A percentile compares a stretch with the other conserved stretches of the same genome.
Evolutionary conservation across 768 basidiomycete species (phyloP).

Genomic region (Psilocybe cyanescens): DNA sequence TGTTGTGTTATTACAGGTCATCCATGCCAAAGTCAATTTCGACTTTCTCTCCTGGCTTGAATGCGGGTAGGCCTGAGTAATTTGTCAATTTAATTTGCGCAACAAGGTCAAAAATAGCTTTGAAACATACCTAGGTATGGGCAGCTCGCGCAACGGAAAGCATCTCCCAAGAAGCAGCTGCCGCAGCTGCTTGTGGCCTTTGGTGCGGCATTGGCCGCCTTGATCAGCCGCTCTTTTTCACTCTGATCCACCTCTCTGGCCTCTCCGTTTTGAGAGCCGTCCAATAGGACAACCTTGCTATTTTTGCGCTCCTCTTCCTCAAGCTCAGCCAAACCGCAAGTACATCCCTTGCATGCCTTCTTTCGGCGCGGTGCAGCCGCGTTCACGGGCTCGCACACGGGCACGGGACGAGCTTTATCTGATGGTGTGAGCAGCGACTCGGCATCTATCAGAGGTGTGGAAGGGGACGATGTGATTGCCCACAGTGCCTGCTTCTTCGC

Average conservation of each 20-base stretch:
- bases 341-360: slow-evolving; percentile 95
- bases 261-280: slow-evolving; percentile 62
- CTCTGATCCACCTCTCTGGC: slow-evolving; percentile 57
- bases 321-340: slow-evolving; percentile 94
- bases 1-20: slow-evolving; percentile 59
- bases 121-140: slow-evolving; percentile 88
- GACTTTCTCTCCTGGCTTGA: slow-evolving; percentile 98
- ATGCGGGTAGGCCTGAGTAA: slow-evolving; percentile 88
- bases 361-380: slow-evolving; percentile 65
- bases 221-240: slow-evolving; percentile 68
- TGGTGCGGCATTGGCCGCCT: slow-evolving; percentile 71
- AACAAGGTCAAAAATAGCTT: neutral
- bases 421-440: slow-evolving; percentile 82
- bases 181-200: slow-evolving; percentile 97
- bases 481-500: slow-evolving; percentile 90
- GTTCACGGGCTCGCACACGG: slow-evolving; percentile 72
- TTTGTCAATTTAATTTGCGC: slow-evolving; percentile 10
- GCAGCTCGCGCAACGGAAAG: slow-evolving; percentile 95
- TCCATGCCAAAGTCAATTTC: slow-evolving; percentile 89
- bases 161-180: slow-evolving; percentile 96
- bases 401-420: slow-evolving; percentile 79
- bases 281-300: slow-evolving; percentile 69
- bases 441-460: slow-evolving; percentile 78
- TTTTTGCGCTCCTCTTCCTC: slow-evolving; percentile 78
- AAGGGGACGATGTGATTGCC: slow-evolving; percentile 68